Conservation (phyloP, 371 early-diverging fungal species). For the Haplosporangium sp. region DNA sequence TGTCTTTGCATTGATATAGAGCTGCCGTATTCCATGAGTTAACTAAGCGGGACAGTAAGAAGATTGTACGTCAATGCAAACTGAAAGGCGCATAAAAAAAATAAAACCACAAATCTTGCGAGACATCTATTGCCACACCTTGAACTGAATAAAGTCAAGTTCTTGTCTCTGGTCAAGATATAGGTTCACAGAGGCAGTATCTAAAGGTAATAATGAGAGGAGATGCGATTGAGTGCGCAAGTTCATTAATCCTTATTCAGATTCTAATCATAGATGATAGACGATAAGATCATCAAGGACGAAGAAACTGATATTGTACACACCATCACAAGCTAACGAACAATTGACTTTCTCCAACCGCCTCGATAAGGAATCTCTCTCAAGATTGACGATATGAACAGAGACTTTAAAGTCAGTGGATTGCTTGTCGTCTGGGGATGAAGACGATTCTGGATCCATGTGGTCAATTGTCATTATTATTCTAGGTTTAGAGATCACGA, state of each 20-base stretch:
- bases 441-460: conserved; percentile 9
- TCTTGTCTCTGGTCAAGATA: conserved; percentile 44
- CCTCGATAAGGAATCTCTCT: conserved; percentile 35
- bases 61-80: neutral
- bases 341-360: conserved; percentile 27
- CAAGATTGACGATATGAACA: conserved; percentile 32
- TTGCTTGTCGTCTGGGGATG: conserved; percentile 2
- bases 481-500: neutral
- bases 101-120: neutral
- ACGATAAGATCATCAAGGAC: neutral
- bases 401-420: conserved; percentile 15
- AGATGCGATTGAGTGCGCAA: neutral
- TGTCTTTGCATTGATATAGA: conserved; percentile 15
- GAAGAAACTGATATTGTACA: neutral
- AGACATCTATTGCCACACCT: conserved; percentile 12
- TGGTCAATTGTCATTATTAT: conserved; percentile 28
- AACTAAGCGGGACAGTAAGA: conserved; percentile 16
- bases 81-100: neutral
- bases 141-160: conserved; percentile 30
- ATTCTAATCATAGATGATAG: no score
- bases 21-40: conserved; percentile 36
- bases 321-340: conserved; percentile 47
- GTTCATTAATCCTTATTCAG: neutral
- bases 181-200: conserved; percentile 38
- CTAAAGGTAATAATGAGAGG: neutral